phyloP scores from a whole-genome alignment of 257 asterid species.

The Solanum phureja region DNA sequence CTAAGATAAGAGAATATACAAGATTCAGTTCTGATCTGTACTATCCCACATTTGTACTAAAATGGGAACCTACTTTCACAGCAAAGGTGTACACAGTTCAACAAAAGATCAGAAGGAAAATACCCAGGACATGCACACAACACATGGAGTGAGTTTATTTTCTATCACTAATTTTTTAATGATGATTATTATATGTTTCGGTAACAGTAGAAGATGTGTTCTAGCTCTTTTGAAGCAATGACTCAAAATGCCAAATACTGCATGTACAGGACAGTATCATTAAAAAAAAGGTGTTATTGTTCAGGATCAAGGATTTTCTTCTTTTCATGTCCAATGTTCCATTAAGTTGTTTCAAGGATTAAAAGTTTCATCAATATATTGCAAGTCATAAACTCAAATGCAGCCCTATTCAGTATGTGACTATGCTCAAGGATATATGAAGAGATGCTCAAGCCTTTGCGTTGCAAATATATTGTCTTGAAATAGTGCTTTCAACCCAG shows the following conservation, averaged over 20 bases:
- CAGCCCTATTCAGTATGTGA: too few relatives aligned
- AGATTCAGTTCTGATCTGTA: not conserved
- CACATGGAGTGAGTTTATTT: not conserved
- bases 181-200: too few relatives aligned
- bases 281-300: too few relatives aligned
- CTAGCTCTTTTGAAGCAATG: too few relatives aligned
- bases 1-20: not conserved
- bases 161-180: not conserved
- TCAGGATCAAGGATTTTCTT: too few relatives aligned
- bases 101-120: not conserved
- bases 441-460: not conserved
- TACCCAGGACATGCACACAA: not conserved
- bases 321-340: too few relatives aligned
- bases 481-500: not conserved
- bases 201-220: too few relatives aligned
- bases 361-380: not conserved
- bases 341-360: not conserved
- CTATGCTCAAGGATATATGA: too few relatives aligned
- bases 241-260: too few relatives aligned
- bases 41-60: not conserved
- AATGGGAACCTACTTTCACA: not conserved
- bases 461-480: not conserved
- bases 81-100: not conserved
- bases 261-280: too few relatives aligned
- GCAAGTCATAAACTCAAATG: too few relatives aligned